Conservation (phyloP, 169 alveolate species). For the Eimeria tenella region DNA sequence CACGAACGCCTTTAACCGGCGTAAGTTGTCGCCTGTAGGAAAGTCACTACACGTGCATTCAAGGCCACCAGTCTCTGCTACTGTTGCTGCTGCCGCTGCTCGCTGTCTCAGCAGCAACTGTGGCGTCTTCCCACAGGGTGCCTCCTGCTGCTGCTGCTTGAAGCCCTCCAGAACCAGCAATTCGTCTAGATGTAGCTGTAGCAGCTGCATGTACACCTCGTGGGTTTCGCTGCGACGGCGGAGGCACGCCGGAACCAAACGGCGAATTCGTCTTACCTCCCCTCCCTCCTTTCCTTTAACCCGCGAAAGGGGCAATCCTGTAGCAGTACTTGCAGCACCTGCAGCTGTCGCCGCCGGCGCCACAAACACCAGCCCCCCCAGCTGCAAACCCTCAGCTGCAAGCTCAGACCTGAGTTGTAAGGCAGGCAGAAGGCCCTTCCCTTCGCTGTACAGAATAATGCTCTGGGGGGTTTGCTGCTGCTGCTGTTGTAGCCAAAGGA, state of each 20-base stretch:
- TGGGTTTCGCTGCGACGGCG: slow-evolving; percentile 59
- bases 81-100: slow-evolving; percentile 74
- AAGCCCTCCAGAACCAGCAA: slow-evolving; percentile 47
- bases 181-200: slow-evolving; percentile 46
- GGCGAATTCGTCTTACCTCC: not conserved
- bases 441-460: slow-evolving; percentile 61
- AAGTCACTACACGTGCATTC: slow-evolving; percentile 28
- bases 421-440: slow-evolving; percentile 56
- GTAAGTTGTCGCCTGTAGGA: slow-evolving; percentile 29
- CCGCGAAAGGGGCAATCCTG: not conserved
- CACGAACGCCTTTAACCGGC: slow-evolving; percentile 49
- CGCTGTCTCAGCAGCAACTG: slow-evolving; percentile 60
- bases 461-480: slow-evolving; percentile 73
- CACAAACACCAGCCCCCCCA: slow-evolving; percentile 66
- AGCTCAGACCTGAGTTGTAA: slow-evolving; percentile 44
- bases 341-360: slow-evolving; percentile 30
- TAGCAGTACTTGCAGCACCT: slow-evolving; percentile 6
- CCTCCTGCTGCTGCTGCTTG: not conserved
- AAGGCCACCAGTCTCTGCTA: not conserved
- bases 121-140: slow-evolving; percentile 21
- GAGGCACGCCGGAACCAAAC: slow-evolving; percentile 14
- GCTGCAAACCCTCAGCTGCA: slow-evolving; percentile 57
- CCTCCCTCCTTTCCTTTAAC: slow-evolving; percentile 5
- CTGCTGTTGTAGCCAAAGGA: slow-evolving; percentile 62
- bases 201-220: slow-evolving; percentile 61